A percentile compares a stretch with the other conserved stretches of the same genome.
Evolutionary conservation across 495 filamentous ascomycete genomes (phyloP).

Genomic region (Oleoguttula mirabilis): DNA sequence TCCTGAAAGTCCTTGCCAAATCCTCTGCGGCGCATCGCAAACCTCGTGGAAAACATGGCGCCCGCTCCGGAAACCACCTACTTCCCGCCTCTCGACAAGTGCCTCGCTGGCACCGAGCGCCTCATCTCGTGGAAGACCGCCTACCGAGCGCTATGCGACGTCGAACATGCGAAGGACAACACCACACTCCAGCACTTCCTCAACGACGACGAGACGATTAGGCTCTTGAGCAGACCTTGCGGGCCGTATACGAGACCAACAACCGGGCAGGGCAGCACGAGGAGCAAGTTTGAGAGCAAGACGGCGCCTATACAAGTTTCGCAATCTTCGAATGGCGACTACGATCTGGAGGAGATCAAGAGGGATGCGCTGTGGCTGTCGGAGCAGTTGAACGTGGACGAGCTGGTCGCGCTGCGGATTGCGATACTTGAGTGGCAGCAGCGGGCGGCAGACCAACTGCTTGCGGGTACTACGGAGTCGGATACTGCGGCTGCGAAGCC

Average conservation of each 20-base stretch:
- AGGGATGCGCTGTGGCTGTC: conserved; percentile 78
- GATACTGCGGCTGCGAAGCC: conserved; percentile 54
- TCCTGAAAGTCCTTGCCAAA: too few species aligned
- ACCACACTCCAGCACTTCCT: conserved; percentile 48
- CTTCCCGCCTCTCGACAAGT: conserved; percentile 53
- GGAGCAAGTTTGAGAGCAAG: conserved; percentile 67
- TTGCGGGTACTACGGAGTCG: conserved; percentile 52
- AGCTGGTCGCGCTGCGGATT: conserved; percentile 70
- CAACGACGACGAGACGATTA: conserved; percentile 50
- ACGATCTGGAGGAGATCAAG: conserved; percentile 72
- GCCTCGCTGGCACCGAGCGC: conserved; percentile 45
- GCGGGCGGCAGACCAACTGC: conserved; percentile 52
- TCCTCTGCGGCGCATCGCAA: not conserved
- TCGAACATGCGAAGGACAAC: conserved; percentile 36
- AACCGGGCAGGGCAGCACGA: conserved; percentile 40
- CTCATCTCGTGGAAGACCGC: conserved; percentile 66
- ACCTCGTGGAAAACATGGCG: conserved; percentile 2
- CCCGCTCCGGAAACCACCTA: conserved; percentile 34
- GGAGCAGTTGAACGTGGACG: conserved; percentile 60
- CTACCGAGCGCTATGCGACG: conserved; percentile 51
- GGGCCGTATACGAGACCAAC: conserved; percentile 46
- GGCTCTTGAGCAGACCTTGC: conserved; percentile 52
- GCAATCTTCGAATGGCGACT: conserved; percentile 51
- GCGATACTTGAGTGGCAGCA: conserved; percentile 74
- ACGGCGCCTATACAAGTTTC: conserved; percentile 84